Base-by-base conservation (phyloP, 495 filamentous ascomycete species). In the Amorphotheca resinae region DNA sequence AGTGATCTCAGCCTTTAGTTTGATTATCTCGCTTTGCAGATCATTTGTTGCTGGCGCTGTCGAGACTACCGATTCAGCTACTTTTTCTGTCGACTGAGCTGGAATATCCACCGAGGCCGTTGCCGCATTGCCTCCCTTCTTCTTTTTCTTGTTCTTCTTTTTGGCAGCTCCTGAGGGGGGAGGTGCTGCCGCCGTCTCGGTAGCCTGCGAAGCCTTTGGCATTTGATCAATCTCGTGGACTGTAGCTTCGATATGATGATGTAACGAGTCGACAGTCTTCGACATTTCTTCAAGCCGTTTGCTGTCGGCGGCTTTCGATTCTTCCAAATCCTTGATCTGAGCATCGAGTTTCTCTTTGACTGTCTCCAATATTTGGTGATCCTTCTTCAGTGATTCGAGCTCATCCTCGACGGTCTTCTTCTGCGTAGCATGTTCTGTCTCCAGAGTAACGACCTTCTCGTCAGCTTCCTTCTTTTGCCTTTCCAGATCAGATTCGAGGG, bases 121-220 rank as follows among this genome's bases (percentile, higher is more conserved):
- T 28, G 48, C 20, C 51, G 48, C 41, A 45, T 62, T 60, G 11
- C 69, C 74, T 30, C 75, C 78, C 69, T 86, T 93, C 71, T 91
- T 93, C 69, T 89, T 94, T 59, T 89, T 91, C 39, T 79, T 84
- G 36, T 83, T 91, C 56, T 84, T 94, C 66, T 87, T 91, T 59
- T 80, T 86, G 15, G 61, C 60, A 4, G 55, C 61, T n/a, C 53
- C 49, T 9, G 54, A 33, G 16, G 63, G 40, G 4, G 50, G 38
- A 9, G 49, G 33, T 9, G 54, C 44, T 21, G 32, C 22, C 7
- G 23, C 38, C 28, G 39, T 33, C 23, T 33, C 38, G 12, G 43
- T 38, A 22, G 54, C 32, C 18, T 16, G 21, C 14, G 16, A 4
- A 8, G 21, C 15, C 25, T 44, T 43, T 1, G 9, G 14, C 0